Percentiles rank a stretch among this genome's conserved stretches.
Conservation (phyloP, 1,284 basidiomycete species). For the Coniferiporia sulphurascens region DNA sequence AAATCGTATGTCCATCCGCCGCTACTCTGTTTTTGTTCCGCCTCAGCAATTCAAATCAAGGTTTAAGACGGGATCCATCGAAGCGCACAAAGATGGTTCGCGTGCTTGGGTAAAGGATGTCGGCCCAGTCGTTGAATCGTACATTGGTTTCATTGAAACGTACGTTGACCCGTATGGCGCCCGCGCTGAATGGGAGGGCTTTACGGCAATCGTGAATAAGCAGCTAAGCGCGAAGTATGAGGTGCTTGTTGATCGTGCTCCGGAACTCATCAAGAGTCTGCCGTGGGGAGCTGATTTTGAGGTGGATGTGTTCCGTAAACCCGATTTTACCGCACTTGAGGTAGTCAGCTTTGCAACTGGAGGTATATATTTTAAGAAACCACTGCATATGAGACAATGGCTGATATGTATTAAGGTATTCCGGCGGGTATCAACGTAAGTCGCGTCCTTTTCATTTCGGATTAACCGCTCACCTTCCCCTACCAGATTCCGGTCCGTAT, state of each 20-base stretch:
- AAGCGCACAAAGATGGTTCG: conserved; percentile 72
- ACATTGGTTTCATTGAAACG: conserved; percentile 58
- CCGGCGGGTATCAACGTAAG: conserved; percentile 78
- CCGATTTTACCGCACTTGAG: conserved; percentile 82
- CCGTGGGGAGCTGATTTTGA: conserved; percentile 84
- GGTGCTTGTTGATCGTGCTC: conserved; percentile 65
- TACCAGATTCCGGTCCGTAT: conserved; percentile 57
- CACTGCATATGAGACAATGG: background rate
- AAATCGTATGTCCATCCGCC: conserved; percentile 50
- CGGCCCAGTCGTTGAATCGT: conserved; percentile 82
- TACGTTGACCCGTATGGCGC: conserved; percentile 84
- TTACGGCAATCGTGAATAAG: conserved; percentile 85
- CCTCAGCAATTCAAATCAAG: conserved; percentile 30
- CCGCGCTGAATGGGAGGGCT: conserved; percentile 88
- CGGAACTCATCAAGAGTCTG: conserved; percentile 70
- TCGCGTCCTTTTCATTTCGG: background rate
- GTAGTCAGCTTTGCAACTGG: conserved; percentile 78
- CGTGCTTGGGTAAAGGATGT: conserved; percentile 81
- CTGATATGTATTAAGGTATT: conserved; percentile 46
- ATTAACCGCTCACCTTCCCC: background rate
- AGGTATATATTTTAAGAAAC: conserved; percentile 36
- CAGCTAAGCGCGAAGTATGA: conserved; percentile 77
- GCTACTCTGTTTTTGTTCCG: background rate
- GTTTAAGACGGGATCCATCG: conserved; percentile 73
- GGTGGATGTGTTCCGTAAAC: conserved; percentile 77